These are phyloP conservation scores for Trypanosoma mega DNA, from an alignment of 208 protist species.

Conservation along the genomic window DNA sequence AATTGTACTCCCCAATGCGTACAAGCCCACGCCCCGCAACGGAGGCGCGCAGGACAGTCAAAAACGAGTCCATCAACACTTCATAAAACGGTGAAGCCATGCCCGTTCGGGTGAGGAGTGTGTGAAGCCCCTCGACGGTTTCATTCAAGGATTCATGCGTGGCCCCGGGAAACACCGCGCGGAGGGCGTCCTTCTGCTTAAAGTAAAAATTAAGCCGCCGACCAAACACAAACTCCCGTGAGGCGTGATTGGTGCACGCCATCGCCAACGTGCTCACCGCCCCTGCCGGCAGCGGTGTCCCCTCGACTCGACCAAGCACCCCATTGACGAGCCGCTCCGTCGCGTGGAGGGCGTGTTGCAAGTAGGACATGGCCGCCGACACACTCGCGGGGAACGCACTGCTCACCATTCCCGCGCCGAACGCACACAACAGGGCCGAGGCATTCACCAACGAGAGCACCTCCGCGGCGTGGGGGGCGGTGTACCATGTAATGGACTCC, in stretches of 20 bases:
- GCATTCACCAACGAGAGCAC: conserved; percentile 69
- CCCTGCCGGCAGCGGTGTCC: conserved; percentile 51
- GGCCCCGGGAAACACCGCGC: conserved; percentile 51
- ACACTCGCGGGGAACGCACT: conserved; percentile 65
- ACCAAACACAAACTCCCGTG: conserved; percentile 79
- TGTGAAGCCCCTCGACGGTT: conserved; percentile 70
- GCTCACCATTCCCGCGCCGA: conserved; percentile 84
- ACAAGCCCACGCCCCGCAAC: conserved; percentile 65
- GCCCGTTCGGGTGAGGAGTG: conserved; percentile 31
- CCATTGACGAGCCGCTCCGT: conserved; percentile 44
- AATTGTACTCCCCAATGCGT: conserved; percentile 56
- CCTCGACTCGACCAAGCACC: conserved; percentile 20
- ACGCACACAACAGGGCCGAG: conserved; percentile 67
- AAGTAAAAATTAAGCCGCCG: conserved; percentile 80
- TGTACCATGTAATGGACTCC: conserved; percentile 60
- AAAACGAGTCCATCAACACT: conserved; percentile 84
- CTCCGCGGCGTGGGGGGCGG: conserved; percentile 30
- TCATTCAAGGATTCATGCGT: conserved; percentile 21
- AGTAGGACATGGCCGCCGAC: conserved; percentile 63
- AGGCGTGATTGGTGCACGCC: conserved; percentile 55
- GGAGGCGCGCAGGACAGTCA: conserved; percentile 74
- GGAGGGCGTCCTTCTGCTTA: conserved; percentile 53
- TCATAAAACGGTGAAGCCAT: conserved; percentile 72
- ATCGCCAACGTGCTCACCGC: conserved; percentile 47
- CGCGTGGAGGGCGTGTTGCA: conserved; percentile 60